phyloP scores from a whole-genome alignment of 2,329 filamentous ascomycete genomes.

The Sclerotinia spermophila region DNA sequence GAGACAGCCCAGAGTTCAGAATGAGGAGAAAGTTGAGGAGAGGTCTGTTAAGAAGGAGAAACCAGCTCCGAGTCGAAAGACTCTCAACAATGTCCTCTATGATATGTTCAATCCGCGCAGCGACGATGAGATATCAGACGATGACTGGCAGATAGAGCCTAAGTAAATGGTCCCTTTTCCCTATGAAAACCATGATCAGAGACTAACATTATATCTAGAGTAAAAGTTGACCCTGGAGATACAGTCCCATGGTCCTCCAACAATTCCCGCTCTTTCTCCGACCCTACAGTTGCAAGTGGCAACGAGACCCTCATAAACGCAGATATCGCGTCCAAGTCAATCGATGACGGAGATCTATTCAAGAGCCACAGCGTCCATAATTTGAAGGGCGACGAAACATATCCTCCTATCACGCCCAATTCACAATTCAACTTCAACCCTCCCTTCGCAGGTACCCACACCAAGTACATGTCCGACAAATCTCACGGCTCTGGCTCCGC shows the following conservation, averaged over 20 bases:
- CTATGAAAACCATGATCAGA: rapidly evolving
- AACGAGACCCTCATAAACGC: background rate
- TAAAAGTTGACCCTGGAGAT: background rate
- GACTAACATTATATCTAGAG: background rate
- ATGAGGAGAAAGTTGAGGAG: background rate
- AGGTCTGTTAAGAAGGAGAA: background rate
- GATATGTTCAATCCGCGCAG: background rate
- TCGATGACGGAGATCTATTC: background rate
- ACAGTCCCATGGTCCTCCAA: background rate
- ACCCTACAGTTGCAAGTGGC: background rate
- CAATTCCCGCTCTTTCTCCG: background rate
- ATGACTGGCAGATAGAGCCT: background rate
- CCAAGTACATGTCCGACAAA: background rate
- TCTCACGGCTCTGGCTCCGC: background rate
- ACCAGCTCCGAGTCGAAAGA: background rate
- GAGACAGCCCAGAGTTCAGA: background rate
- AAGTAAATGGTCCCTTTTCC: background rate
- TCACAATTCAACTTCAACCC: background rate
- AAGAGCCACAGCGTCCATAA: background rate
- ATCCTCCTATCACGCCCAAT: background rate
- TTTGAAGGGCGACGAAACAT: background rate
- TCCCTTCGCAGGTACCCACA: background rate
- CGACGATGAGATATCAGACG: background rate
- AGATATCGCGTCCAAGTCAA: too few species aligned
- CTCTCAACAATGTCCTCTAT: background rate